These are phyloP conservation scores for Epipyxis sp. DNA, from an alignment of 108 stramenopile genomes.

Conservation along the genomic window DNA sequence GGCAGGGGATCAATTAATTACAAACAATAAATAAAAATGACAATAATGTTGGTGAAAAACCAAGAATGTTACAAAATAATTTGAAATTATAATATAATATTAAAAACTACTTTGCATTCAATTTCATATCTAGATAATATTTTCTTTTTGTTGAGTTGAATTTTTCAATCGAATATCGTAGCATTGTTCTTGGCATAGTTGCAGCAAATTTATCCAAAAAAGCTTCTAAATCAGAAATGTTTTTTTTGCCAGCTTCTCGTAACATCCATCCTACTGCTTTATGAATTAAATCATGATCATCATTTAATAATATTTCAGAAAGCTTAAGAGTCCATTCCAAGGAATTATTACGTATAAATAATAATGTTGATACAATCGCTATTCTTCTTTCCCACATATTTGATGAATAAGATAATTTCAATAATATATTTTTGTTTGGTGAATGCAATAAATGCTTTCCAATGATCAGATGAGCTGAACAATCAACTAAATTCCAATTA, in stretches of 20 bases:
- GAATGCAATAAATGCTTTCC: background rate
- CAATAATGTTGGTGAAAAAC: too few species aligned
- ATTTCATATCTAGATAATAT: background rate
- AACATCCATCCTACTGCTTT: conserved; percentile 15
- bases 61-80: too few species aligned
- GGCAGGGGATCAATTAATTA: too few species aligned
- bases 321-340: background rate
- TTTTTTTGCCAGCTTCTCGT: background rate
- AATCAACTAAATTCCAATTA: conserved; percentile 15
- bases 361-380: background rate
- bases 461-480: background rate
- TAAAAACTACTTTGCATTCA: background rate
- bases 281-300: conserved; percentile 14
- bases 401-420: background rate
- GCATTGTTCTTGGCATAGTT: background rate
- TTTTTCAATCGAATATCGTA: background rate
- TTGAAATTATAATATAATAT: too few species aligned
- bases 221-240: background rate
- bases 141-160: background rate
- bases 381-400: conserved; percentile 5
- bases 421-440: background rate
- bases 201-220: background rate
- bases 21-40: too few species aligned
- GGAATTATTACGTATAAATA: background rate
- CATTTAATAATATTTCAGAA: background rate